Base-by-base conservation (phyloP, 345 rosid genomes). In the Salix caprea region DNA sequence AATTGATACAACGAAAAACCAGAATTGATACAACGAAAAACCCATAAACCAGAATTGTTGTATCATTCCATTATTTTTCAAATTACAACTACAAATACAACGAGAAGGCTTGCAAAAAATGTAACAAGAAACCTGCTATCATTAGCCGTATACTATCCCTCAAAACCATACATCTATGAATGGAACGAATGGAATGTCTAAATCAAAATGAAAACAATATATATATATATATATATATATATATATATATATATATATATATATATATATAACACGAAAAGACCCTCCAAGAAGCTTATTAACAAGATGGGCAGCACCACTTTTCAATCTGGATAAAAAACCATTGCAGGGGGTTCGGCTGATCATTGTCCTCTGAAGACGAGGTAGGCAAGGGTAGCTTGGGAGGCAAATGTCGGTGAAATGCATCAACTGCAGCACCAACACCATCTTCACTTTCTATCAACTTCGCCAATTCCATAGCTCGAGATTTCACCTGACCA, bases 371-470 rank as follows among this genome's bases (percentile, higher is more conserved):
- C 24, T 84, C 90, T 3, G 82, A 82, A 1, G 83, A 70, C 19
- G 86, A 71, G 21, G 60, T 39, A 0, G 89, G 87, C 72, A 90
- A 28, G 36, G 99, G 98, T 69, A 93, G 74, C 83, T 90, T 91
- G 0, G 74, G 70, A 42, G 99, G 99, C 40, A 96, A 86, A 83
- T 96, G 97, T 76, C 89, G 83, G 78, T 96, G 98, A 82, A 96
- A 96, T 48, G 95, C 97, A 76, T 91, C 88, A 36, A 96, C 97
- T 11, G 99, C 96, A 54, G 91, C 90, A 0, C 91, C 94, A 65
- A 96, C 98, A 30, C 99, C 99, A 67, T 93, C 98, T 84, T 96
- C 99, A 15, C 90, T 96, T 85, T 91, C 98, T 65, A 96, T 88
- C 77, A 83, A 71, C 80, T 89, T 91, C 0, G 96, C 96, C 46